These are phyloP conservation scores for Phalaenopsis aphrodite DNA, from an alignment of 106 monocot species.

Conservation along the genomic window DNA sequence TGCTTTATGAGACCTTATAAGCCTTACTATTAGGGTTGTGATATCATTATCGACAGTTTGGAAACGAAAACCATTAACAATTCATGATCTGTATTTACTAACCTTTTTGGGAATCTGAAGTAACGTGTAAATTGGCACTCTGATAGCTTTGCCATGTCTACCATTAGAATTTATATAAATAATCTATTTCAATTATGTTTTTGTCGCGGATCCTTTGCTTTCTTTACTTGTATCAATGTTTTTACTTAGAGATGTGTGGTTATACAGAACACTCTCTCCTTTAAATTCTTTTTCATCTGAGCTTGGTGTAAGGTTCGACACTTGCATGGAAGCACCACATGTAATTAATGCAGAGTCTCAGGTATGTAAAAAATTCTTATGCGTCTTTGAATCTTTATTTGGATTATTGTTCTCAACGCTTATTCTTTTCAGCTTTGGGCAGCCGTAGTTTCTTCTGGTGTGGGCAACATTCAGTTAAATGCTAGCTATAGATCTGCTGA, in stretches of 20 bases:
- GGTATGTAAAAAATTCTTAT: slow-evolving; percentile 22
- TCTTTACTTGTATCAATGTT: background rate
- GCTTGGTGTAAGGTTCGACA: slow-evolving; percentile 87
- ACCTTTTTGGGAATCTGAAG: background rate
- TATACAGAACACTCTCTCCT: slow-evolving; percentile 77
- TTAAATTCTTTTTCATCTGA: slow-evolving; percentile 97
- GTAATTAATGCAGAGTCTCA: slow-evolving; percentile 90
- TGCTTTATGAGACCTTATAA: too few species aligned
- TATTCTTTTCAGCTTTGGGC: slow-evolving; percentile 68
- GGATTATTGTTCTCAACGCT: slow-evolving; percentile 5
- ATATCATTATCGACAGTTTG: too few species aligned
- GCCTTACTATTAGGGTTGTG: too few species aligned
- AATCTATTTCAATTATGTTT: background rate
- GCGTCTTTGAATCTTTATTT: background rate
- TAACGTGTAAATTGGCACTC: background rate
- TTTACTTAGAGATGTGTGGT: background rate
- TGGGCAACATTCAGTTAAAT: slow-evolving; percentile 70
- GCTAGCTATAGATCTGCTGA: slow-evolving; percentile 93
- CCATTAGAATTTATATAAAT: background rate
- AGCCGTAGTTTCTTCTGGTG: slow-evolving; percentile 64
- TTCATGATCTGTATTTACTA: background rate
- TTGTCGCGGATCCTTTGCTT: background rate
- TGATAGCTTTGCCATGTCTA: background rate
- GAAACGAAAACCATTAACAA: background rate
- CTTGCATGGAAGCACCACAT: slow-evolving; percentile 95